phyloP scores from a whole-genome alignment of 2,329 filamentous ascomycete genomes.

The Karstenula rhodostoma region DNA sequence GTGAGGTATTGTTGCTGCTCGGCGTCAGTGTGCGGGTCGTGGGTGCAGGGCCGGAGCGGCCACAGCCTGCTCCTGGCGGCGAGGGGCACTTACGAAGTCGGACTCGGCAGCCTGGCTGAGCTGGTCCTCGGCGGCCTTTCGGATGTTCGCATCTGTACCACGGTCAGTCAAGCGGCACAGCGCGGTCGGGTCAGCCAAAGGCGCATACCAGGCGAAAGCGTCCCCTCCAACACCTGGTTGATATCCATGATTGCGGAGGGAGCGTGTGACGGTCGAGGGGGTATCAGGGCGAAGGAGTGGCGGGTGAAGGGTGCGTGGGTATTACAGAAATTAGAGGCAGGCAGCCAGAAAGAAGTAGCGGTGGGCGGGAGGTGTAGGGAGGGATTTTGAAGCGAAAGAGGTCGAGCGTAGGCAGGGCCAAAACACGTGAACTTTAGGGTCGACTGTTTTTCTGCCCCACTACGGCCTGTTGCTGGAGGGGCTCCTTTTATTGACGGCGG shows the following conservation, averaged over 20 bases:
- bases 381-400: constrained; percentile 50
- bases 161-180: constrained; percentile 46
- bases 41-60: constrained; percentile 13
- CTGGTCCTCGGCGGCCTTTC: constrained; percentile 92
- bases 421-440: constrained; percentile 50
- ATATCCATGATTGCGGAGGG: constrained; percentile 81
- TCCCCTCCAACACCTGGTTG: constrained; percentile 96
- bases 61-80: constrained; percentile 29
- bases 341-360: constrained; percentile 38
- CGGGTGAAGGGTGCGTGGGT: constrained; percentile 11
- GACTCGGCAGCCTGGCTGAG: constrained; percentile 89
- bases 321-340: constrained; percentile 29
- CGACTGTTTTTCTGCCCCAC: constrained; percentile 43
- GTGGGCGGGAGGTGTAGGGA: constrained; percentile 43
- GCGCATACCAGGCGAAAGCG: constrained; percentile 86
- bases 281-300: constrained; percentile 28
- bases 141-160: constrained; percentile 81
- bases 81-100: constrained; percentile 80
- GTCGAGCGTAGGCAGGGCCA: constrained; percentile 46
- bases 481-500: neutral
- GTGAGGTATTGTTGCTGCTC: constrained; percentile 79
- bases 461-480: constrained; percentile 14
- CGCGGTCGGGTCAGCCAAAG: constrained; percentile 20
- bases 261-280: constrained; percentile 31
- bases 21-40: constrained; percentile 41